Conservation (phyloP, 106 monocot genomes). For the Phalaenopsis aphrodite region DNA sequence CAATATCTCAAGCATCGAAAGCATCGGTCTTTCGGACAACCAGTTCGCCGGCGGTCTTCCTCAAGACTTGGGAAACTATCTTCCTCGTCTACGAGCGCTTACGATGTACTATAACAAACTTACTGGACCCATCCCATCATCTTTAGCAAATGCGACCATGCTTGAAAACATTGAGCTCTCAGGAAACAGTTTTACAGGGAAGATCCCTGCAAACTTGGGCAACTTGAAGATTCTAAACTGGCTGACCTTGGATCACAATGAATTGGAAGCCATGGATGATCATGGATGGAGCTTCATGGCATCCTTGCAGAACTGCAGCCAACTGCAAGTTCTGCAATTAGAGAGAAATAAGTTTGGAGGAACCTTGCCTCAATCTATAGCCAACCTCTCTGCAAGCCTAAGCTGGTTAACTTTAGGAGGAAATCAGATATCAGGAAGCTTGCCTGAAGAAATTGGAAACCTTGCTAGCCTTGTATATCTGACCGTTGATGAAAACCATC, state of each 20-base stretch:
- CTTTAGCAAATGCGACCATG: slow-evolving; percentile 15
- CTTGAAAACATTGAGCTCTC: slow-evolving; percentile 6
- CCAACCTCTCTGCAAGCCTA: neutral
- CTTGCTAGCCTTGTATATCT: neutral
- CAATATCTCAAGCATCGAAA: neutral
- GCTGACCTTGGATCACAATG: neutral
- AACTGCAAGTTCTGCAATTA: neutral
- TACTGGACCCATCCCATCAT: slow-evolving; percentile 10
- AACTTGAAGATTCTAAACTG: slow-evolving; percentile 9
- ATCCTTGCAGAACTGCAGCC: neutral
- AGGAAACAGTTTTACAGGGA: slow-evolving; percentile 21
- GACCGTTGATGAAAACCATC: neutral
- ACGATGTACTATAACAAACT: slow-evolving; percentile 22
- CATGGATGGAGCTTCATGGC: neutral
- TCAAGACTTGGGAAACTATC: neutral
- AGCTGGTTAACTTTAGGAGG: neutral
- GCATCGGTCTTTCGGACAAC: slow-evolving; percentile 12
- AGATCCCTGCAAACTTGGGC: slow-evolving; percentile 23
- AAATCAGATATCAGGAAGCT: neutral
- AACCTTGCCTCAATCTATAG: neutral
- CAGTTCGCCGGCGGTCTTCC: slow-evolving; percentile 22
- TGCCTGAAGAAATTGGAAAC: neutral
- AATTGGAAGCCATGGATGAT: neutral
- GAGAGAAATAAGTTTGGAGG: neutral
- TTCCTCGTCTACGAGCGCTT: neutral